phyloP scores from a whole-genome alignment of 331 rosid species.

The Quercus phellos region DNA sequence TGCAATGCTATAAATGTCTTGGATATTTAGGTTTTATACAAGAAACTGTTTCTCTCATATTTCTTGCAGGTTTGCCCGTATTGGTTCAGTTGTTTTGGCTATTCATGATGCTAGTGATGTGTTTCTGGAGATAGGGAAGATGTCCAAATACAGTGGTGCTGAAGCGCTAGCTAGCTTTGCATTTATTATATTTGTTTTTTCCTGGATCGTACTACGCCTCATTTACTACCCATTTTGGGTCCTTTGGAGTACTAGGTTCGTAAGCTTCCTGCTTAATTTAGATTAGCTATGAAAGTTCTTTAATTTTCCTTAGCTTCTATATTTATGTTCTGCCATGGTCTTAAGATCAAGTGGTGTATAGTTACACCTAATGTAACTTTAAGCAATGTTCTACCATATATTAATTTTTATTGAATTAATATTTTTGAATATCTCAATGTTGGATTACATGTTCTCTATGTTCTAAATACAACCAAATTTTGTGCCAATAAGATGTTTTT shows the following conservation, averaged over 20 bases:
- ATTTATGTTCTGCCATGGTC: not conserved
- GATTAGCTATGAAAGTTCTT: not conserved
- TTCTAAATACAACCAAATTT: too few relatives aligned
- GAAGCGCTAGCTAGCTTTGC: conserved; percentile 73
- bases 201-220: conserved; percentile 79
- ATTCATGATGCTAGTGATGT: conserved; percentile 92
- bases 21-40: not conserved
- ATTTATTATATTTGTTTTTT: conserved; percentile 68
- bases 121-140: conserved; percentile 89
- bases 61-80: conserved; percentile 78
- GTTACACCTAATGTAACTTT: too few relatives aligned
- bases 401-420: too few relatives aligned
- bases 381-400: too few relatives aligned
- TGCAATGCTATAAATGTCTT: not conserved
- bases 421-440: too few relatives aligned
- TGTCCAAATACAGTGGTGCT: conserved; percentile 86
- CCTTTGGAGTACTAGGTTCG: conserved; percentile 93
- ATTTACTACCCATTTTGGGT: conserved; percentile 87
- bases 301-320: conserved; percentile 1
- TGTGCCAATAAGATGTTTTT: too few relatives aligned
- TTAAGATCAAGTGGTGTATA: conserved; percentile 4
- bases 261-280: conserved; percentile 5
- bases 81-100: conserved; percentile 87
- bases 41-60: conserved; percentile 28
- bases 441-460: too few relatives aligned